Conservation (phyloP, 202 grass and related monocot genomes). For the Tripidium arundinaceum region DNA sequence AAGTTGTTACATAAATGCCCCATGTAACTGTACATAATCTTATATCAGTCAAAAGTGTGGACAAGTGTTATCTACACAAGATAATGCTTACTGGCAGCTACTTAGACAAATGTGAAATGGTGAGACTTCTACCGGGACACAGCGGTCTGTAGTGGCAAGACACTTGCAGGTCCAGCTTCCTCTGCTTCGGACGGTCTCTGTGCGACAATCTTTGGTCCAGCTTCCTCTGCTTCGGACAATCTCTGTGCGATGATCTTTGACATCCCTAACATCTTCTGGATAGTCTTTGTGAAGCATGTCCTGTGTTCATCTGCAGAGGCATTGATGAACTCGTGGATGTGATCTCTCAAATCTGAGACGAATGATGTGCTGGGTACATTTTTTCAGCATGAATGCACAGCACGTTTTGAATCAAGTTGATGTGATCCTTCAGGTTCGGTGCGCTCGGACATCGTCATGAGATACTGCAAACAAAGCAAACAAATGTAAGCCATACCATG, state of each 20-base stretch:
- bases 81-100: background rate
- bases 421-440: slow-evolving; percentile 18
- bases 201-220: slow-evolving; percentile 43
- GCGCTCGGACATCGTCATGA: slow-evolving; percentile 24
- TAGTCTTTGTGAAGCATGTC: slow-evolving; percentile 66
- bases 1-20: background rate
- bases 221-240: slow-evolving; percentile 33
- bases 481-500: background rate
- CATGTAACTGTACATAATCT: slow-evolving; percentile 26
- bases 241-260: slow-evolving; percentile 47
- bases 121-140: slow-evolving; percentile 33
- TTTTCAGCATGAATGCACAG: slow-evolving; percentile 53
- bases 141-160: slow-evolving; percentile 53
- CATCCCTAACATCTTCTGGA: slow-evolving; percentile 62
- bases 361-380: slow-evolving; percentile 57
- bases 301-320: slow-evolving; percentile 74
- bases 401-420: slow-evolving; percentile 26
- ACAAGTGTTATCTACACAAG: background rate
- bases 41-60: background rate
- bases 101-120: slow-evolving; percentile 25
- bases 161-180: slow-evolving; percentile 41
- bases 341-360: slow-evolving; percentile 54
- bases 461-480: slow-evolving; percentile 13
- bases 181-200: slow-evolving; percentile 31
- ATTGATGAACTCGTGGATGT: slow-evolving; percentile 70